Conservation (phyloP, 1,284 basidiomycete genomes). For the Tilletia horrida region DNA sequence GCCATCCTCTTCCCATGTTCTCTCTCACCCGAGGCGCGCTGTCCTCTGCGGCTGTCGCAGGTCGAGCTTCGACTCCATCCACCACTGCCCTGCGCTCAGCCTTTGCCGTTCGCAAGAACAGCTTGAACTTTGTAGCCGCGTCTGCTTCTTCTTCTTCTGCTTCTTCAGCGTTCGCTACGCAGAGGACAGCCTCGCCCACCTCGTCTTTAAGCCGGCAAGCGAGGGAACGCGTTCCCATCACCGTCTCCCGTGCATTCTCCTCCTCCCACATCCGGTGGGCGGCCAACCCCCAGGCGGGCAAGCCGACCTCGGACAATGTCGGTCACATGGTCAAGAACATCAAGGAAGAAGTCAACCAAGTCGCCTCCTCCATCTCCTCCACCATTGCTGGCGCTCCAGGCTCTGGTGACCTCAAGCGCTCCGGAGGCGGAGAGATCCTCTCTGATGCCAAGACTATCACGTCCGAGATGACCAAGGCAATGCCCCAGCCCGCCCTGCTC, state of each 20-base stretch:
- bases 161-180: not conserved
- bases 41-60: no score
- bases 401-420: slow-evolving; percentile 21
- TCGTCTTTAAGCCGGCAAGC: no score
- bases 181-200: not conserved
- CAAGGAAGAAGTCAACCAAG: slow-evolving; percentile 43
- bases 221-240: not conserved
- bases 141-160: not conserved
- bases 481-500: slow-evolving; percentile 56
- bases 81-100: not conserved
- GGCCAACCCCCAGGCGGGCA: slow-evolving; percentile 48
- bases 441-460: slow-evolving; percentile 53
- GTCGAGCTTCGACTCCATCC: not conserved
- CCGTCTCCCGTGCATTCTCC: slow-evolving; percentile 11
- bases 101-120: not conserved
- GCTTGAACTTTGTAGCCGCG: not conserved
- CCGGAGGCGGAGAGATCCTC: slow-evolving; percentile 32
- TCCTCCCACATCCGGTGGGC: slow-evolving; percentile 24
- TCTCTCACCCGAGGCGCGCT: no score
- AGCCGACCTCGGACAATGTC: slow-evolving; percentile 49
- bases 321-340: slow-evolving; percentile 48
- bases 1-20: no score
- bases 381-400: slow-evolving; percentile 37
- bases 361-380: slow-evolving; percentile 34
- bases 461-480: slow-evolving; percentile 51